phyloP scores from a whole-genome alignment of 306 rosid genomes.

The Begonia loranthoides region DNA sequence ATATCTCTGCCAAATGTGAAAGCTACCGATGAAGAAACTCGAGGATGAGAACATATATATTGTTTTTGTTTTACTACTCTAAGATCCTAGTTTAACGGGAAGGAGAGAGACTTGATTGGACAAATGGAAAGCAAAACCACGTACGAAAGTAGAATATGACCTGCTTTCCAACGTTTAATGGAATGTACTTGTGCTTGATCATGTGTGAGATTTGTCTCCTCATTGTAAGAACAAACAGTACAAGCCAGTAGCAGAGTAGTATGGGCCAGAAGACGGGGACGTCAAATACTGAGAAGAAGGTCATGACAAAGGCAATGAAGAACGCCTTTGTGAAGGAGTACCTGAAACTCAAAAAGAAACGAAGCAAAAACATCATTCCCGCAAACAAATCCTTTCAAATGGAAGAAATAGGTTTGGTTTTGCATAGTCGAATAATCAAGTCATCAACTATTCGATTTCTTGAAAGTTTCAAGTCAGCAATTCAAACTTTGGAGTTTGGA shows the following conservation, averaged over 20 bases:
- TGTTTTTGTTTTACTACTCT: conserved; percentile 2
- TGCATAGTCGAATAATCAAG: too few relatives aligned
- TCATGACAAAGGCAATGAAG: conserved; percentile 69
- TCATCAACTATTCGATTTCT: too few relatives aligned
- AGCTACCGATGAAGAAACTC: not conserved
- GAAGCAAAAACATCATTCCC: not conserved
- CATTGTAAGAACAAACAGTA: conserved; percentile 82
- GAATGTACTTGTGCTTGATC: conserved; percentile 79
- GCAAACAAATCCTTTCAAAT: not conserved
- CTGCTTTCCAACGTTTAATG: conserved; percentile 82
- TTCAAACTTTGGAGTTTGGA: too few relatives aligned
- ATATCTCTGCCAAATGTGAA: conserved; percentile 23
- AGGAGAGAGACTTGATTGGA: not conserved
- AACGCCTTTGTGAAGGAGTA: conserved; percentile 85
- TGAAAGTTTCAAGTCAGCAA: not conserved
- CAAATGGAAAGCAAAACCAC: not conserved
- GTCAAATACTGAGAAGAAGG: conserved; percentile 80
- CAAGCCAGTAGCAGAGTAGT: conserved; percentile 77
- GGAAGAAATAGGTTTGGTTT: not conserved
- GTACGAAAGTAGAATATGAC: conserved; percentile 16
- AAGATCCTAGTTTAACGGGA: not conserved
- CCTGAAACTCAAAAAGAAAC: conserved; percentile 25
- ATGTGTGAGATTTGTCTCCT: conserved; percentile 89
- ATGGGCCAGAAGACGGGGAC: conserved; percentile 97
- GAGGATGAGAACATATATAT: not conserved